Percentiles rank a stretch among this genome's conserved stretches.
These are phyloP conservation scores for Waltergamsia citrina DNA, from an alignment of 2,329 filamentous ascomycete species.

Conservation along the genomic window DNA sequence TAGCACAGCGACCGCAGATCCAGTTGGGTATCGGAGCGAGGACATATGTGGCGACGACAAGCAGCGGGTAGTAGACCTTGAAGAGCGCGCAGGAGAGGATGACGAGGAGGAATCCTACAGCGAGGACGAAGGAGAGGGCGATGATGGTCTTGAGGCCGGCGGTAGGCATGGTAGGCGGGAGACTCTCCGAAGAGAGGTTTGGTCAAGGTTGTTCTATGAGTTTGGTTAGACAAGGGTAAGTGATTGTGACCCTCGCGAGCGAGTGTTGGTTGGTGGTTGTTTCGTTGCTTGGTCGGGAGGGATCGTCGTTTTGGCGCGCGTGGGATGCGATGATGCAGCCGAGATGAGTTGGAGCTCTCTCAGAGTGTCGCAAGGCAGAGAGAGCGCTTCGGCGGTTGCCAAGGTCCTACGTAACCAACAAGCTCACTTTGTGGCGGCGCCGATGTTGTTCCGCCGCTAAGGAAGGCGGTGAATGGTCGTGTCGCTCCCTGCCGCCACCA, in stretches of 20 bases:
- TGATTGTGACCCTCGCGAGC: neutral
- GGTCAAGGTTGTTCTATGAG: neutral
- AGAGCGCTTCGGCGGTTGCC: neutral
- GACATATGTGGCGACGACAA: conserved; percentile 93
- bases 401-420: no score
- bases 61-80: conserved; percentile 87
- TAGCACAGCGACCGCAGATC: conserved; percentile 81
- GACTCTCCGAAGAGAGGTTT: conserved; percentile 3
- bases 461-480: conserved; percentile 1
- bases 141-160: conserved; percentile 99
- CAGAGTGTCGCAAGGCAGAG: neutral
- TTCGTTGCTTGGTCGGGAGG: neutral
- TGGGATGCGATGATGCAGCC: conserved; percentile 4
- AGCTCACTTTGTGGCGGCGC: no score
- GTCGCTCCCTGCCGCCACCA: conserved; percentile 5
- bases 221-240: no score
- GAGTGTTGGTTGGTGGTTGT: conserved; percentile 3
- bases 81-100: conserved; percentile 96
- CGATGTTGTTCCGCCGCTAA: no score
- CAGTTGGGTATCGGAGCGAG: conserved; percentile 93
- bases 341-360: conserved; percentile 1
- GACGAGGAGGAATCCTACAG: conserved; percentile 96
- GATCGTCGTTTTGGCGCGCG: neutral
- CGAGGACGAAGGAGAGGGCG: conserved; percentile 95
- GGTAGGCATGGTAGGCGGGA: conserved; percentile 46